Evolutionary conservation across 1,284 basidiomycete species (phyloP), one percentile per base, ranked within the genome.

Genomic region (Xanthoconium separans): DNA sequence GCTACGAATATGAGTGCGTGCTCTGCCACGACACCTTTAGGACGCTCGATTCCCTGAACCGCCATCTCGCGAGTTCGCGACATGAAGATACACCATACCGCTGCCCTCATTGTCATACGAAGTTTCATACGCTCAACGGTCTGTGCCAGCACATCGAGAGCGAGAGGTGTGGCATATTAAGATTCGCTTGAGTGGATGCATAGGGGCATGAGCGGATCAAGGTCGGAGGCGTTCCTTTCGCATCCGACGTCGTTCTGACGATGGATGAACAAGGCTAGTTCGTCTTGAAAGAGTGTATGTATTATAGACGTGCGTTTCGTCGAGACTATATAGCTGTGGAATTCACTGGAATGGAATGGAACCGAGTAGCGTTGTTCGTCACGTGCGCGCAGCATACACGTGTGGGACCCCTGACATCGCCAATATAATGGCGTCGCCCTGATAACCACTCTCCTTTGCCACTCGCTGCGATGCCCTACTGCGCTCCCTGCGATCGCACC

Each of bases 111-210:
- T 84, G 81, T 58, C 51, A 50, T 8, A 29, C 49, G 31, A 61
- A 59, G 18, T 83, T 81, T 58, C 61, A 47, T n/a, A 70, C 76
- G 4, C 66, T 84, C 15, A 82, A 79, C 51, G 78, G 59, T 4
- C 61, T 84, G 44, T 77, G 75, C 45, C 77, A 80, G 63, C 81
- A 84, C 56, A 73, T 84, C 12, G 81, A 83, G 70, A 84, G 81
- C 59, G 77, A 77, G 62, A 68, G 57, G 13, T 84, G 81, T 61
- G 79, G 78, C 0, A 72, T 83, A 30, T 57, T 65, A 24, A 77
- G 64, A 64, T 81, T 81, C 55, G 64, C 67, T 3, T 64, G 70
- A 1, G 71, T 82, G 73, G 64, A 77, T 71, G 47, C 34, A 71
- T 18, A 3, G 29, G 2, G 9, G 30, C 24, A 55, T 69, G 43